Base-by-base conservation (phyloP, 2,329 filamentous ascomycete species). In the Exophiala viscosa region DNA sequence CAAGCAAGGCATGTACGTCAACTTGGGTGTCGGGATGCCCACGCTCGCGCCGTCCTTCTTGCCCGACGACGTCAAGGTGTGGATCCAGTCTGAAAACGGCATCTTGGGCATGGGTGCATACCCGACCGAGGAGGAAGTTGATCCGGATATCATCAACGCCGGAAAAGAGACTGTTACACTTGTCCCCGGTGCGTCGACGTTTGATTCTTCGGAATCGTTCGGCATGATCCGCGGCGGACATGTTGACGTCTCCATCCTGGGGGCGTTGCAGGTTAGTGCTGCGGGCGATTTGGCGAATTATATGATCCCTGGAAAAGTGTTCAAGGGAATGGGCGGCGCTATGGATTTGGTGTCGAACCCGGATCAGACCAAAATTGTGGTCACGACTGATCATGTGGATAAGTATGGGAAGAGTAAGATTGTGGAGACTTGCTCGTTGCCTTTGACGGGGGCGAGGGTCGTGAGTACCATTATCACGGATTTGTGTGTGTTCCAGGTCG, bases 161-260 rank as follows among this genome's bases (percentile, higher is more conserved):
- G 88, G 89, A 52, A 95, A 95, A 67, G 88, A 95, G 68, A 95
- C 88, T 0, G 87, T 91, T 0, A 93, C 89, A 0, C 77, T 93
- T 0, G 73, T 89, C 0, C 85, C 86, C 0, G 89, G 89, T 1
- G 88, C 87, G 0, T 80, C 85, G 0, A 86, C 83, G 8, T 95
- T 93, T 62, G 88, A 90, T 67, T 87, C 83, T 40, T 80, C 86
- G 57, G 89, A 93, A 70, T 90, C 86, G 1, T 95, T 95, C 65
- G 84, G 81, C 61, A 93, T 93, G 89, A 95, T 95, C 62, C 82
- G 89, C 9, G 87, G 88, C 46, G 89, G 89, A 0, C 87, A 90
- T 64, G 84, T 95, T 38, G 85, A 95, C 65, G 85, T 95, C 4
- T 90, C 87, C 0, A 90, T 95, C 64, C 79, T 95, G 0, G 89